A percentile compares a stretch with the other conserved stretches of the same genome.
These are phyloP conservation scores for Coniophora puteana DNA, from an alignment of 1,284 basidiomycete species.

Conservation along the genomic window DNA sequence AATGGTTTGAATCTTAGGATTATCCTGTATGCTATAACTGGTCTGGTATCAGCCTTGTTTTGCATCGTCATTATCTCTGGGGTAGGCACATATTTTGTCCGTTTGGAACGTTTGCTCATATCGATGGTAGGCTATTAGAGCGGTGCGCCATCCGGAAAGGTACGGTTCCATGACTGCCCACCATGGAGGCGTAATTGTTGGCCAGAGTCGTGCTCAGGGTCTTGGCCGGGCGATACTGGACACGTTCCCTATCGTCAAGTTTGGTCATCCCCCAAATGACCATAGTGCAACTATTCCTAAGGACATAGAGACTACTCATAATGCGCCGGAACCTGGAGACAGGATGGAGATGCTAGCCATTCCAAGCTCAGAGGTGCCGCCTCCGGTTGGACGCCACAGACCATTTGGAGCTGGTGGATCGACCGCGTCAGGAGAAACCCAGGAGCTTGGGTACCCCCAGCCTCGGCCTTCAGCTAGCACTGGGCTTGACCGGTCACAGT, in stretches of 20 bases:
- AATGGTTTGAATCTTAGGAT: slow-evolving; percentile 57
- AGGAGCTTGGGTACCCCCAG: slow-evolving; percentile 3
- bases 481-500: slow-evolving; percentile 5
- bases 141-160: slow-evolving; percentile 84
- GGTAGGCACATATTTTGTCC: slow-evolving; percentile 37
- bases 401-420: not conserved
- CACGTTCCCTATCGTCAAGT: slow-evolving; percentile 92
- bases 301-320: slow-evolving; percentile 28
- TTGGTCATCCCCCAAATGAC: slow-evolving; percentile 37
- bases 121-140: slow-evolving; percentile 63
- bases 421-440: not conserved
- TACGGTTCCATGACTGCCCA: slow-evolving; percentile 71
- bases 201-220: slow-evolving; percentile 74
- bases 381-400: not conserved
- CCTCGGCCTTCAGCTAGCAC: slow-evolving; percentile 4
- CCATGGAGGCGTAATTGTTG: slow-evolving; percentile 38
- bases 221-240: slow-evolving; percentile 88
- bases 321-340: slow-evolving; percentile 10
- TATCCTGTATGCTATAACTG: slow-evolving; percentile 83
- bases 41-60: slow-evolving; percentile 79
- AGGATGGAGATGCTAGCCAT: slow-evolving; percentile 6
- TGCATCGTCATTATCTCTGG: slow-evolving; percentile 79
- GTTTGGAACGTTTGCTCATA: no score
- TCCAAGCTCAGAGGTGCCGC: not conserved
- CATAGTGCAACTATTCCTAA: slow-evolving; percentile 17